phyloP scores from a whole-genome alignment of 2,329 filamentous ascomycete species.

The Colletotrichum chlorophyti region DNA sequence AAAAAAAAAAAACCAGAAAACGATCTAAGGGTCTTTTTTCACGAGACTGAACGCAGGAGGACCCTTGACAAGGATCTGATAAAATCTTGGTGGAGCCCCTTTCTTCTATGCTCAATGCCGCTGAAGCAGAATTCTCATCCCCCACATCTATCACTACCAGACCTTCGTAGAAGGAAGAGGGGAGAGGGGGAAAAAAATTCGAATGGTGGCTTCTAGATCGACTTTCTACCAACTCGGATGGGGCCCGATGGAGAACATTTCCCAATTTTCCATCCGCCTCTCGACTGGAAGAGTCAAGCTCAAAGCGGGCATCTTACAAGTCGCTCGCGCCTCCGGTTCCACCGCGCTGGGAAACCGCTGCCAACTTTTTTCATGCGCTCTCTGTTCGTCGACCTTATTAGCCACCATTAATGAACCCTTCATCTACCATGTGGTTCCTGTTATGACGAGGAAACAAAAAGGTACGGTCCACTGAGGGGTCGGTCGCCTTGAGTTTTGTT shows the following conservation, averaged over 20 bases:
- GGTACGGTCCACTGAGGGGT: neutral
- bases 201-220: constrained; percentile 16
- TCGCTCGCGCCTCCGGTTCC: constrained; percentile 1
- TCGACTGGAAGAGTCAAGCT: too few species aligned
- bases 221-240: neutral
- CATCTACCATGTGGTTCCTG: too few species aligned
- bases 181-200: too few species aligned
- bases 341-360: constrained; percentile 12
- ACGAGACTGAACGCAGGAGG: too few species aligned
- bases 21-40: too few species aligned
- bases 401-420: neutral
- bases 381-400: neutral
- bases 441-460: too few species aligned
- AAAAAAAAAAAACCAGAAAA: too few species aligned
- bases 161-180: too few species aligned
- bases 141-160: too few species aligned
- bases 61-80: too few species aligned
- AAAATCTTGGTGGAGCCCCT: too few species aligned
- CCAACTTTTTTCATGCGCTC: constrained; percentile 13
- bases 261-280: neutral
- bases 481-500: neutral
- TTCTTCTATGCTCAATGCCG: too few species aligned
- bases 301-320: constrained; percentile 3
- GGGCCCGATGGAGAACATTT: neutral
- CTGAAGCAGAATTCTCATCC: neutral